Conservation (phyloP, 768 basidiomycete genomes). For the Coprinopsis strossmayeri region DNA sequence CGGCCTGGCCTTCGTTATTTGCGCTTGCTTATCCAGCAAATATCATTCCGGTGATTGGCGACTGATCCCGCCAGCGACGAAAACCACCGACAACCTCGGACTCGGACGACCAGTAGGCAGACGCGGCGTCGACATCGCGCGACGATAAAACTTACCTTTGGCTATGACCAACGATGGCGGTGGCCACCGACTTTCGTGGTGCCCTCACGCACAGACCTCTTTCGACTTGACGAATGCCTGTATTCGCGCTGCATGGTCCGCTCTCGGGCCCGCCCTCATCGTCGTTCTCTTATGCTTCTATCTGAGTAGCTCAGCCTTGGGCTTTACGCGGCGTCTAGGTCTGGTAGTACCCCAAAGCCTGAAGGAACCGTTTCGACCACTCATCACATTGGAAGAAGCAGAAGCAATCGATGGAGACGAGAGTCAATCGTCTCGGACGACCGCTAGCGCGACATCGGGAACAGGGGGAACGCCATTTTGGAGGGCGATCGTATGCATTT, state of each 20-base stretch:
- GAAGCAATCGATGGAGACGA: conserved; percentile 37
- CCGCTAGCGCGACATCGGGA: conserved; percentile 16
- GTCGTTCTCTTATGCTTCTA: background rate
- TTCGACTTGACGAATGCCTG: conserved; percentile 41
- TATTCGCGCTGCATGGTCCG: conserved; percentile 45
- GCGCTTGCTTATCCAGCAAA: too few species aligned
- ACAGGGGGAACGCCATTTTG: conserved; percentile 39
- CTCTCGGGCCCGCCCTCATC: conserved; percentile 20
- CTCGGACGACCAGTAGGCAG: too few species aligned
- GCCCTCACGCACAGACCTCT: conserved; percentile 16
- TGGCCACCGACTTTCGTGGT: too few species aligned
- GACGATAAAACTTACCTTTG: too few species aligned
- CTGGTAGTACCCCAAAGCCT: conserved; percentile 15
- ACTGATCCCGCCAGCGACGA: too few species aligned
- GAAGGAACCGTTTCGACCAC: conserved; percentile 30
- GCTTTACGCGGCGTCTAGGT: background rate
- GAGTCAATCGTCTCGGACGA: conserved; percentile 16
- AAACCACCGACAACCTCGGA: too few species aligned
- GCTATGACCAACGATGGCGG: too few species aligned
- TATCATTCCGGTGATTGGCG: too few species aligned
- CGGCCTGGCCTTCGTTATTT: too few species aligned
- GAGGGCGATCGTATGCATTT: conserved; percentile 52
- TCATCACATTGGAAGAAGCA: conserved; percentile 49
- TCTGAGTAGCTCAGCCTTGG: background rate
- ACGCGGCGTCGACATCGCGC: too few species aligned